Percentiles rank a stretch among this genome's conserved stretches.
Conservation (phyloP, 2,329 filamentous ascomycete species). For the Xylaria sp. region DNA sequence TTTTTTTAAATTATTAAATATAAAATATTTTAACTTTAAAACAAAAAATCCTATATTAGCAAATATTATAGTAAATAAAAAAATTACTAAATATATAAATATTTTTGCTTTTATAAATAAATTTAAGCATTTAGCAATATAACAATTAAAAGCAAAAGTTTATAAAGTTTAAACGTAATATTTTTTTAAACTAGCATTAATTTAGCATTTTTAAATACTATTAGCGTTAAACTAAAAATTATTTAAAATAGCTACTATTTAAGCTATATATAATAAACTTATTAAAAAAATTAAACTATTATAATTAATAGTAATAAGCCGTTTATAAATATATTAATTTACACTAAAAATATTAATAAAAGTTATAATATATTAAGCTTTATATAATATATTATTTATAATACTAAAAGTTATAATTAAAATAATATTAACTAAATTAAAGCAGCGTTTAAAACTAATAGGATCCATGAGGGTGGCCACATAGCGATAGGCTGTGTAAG, state of each 20-base stretch:
- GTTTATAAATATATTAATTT: background rate
- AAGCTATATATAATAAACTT: background rate
- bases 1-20: background rate
- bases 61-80: too few species aligned
- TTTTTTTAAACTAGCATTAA: background rate
- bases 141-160: background rate
- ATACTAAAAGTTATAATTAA: background rate
- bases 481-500: too few species aligned
- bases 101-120: background rate
- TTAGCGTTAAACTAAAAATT: background rate
- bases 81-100: background rate
- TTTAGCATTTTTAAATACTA: slow-evolving; percentile 3
- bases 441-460: too few species aligned
- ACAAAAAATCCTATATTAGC: too few species aligned
- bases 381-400: background rate
- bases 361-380: background rate
- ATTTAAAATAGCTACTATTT: background rate
- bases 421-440: too few species aligned
- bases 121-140: background rate
- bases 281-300: background rate
- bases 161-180: background rate
- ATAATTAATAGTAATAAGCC: background rate
- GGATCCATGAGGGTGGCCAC: too few species aligned
- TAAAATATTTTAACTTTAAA: background rate
- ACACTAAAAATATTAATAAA: background rate